Percentiles rank a stretch among this genome's conserved stretches.
phyloP scores from a whole-genome alignment of 352 stramenopile genomes.

The Pythium scleroteichum region DNA sequence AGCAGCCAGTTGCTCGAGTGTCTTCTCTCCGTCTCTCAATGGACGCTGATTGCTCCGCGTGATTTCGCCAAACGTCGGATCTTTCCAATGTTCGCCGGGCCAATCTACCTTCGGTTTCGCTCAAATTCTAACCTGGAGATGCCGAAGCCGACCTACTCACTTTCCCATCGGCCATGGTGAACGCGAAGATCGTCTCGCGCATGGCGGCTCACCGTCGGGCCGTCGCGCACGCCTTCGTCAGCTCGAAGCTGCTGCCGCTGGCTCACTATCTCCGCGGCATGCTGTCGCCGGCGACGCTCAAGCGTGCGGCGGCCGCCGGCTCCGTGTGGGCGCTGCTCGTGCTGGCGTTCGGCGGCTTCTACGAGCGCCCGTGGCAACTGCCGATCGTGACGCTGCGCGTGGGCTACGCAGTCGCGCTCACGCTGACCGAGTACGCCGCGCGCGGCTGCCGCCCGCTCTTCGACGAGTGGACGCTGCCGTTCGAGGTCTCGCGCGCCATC shows the following conservation, averaged over 20 bases:
- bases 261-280: not conserved
- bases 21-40: no score
- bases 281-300: not conserved
- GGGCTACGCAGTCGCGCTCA: not conserved
- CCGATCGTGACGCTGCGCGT: not conserved
- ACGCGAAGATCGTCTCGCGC: no score
- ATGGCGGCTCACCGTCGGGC: no score
- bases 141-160: no score
- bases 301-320: not conserved
- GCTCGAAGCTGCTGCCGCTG: not conserved
- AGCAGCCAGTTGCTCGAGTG: no score
- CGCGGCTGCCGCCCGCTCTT: slow-evolving; percentile 42
- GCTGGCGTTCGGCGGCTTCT: slow-evolving; percentile 8
- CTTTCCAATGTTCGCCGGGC: not conserved
- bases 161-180: no score
- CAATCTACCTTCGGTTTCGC: not conserved
- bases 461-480: slow-evolving; percentile 47
- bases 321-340: slow-evolving; percentile 1
- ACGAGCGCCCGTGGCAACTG: slow-evolving; percentile 9
- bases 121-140: not conserved
- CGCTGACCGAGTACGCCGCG: slow-evolving; percentile 11
- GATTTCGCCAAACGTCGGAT: not conserved
- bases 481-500: slow-evolving; percentile 25
- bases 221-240: not conserved
- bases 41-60: not conserved